These are phyloP conservation scores for Suaeda aralocaspica DNA, from an alignment of 148 eudicot species.

Conservation along the genomic window DNA sequence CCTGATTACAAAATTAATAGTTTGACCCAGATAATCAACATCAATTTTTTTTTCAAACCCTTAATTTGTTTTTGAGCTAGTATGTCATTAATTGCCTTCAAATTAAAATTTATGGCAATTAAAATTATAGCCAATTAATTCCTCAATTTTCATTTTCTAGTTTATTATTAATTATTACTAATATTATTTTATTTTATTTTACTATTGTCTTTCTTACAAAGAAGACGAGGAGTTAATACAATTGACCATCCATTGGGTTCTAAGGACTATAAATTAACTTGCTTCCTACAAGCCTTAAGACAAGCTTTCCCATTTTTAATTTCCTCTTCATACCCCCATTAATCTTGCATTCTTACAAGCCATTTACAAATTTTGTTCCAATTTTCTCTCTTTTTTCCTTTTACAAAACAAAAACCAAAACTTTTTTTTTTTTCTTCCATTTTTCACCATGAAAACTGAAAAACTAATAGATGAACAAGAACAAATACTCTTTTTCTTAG, in stretches of 20 bases:
- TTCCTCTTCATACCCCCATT: not conserved
- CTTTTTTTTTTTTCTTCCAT: too few relatives aligned
- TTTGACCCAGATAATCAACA: too few relatives aligned
- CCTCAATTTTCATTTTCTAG: constrained; percentile 15
- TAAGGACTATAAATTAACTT: constrained; percentile 13
- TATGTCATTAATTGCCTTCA: constrained; percentile 12
- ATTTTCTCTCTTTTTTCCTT: too few relatives aligned
- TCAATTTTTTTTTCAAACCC: not conserved
- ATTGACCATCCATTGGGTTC: constrained; percentile 34
- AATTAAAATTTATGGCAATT: constrained; percentile 20
- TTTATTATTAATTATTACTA: constrained; percentile 3
- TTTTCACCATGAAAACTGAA: constrained; percentile 13
- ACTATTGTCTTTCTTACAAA: too few relatives aligned
- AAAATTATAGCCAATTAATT: constrained; percentile 14
- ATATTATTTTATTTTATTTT: too few relatives aligned
- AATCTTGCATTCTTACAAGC: not conserved
- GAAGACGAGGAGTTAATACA: constrained; percentile 30
- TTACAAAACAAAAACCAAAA: not conserved
- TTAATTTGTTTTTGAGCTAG: constrained; percentile 8
- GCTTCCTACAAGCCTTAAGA: constrained; percentile 24
- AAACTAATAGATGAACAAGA: constrained; percentile 21
- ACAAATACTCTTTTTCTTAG: constrained; percentile 19
- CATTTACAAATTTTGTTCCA: too few relatives aligned
- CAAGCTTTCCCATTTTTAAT: constrained; percentile 17
- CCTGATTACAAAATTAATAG: too few relatives aligned